A percentile compares a stretch with the other conserved stretches of the same genome.
phyloP scores from a whole-genome alignment of 148 eudicot genomes.

The Polygonum maritimum region DNA sequence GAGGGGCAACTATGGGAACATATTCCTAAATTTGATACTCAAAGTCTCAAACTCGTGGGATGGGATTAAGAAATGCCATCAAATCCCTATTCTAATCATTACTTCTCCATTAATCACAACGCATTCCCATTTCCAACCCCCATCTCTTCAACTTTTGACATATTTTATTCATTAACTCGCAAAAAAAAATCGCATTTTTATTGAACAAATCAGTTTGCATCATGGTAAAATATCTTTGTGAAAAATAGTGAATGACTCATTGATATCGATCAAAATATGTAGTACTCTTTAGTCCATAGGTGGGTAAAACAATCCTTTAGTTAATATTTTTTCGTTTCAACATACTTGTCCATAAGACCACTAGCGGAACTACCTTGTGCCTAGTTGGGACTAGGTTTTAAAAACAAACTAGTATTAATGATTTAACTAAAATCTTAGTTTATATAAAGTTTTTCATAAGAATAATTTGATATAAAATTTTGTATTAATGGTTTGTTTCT shows the following conservation, averaged over 20 bases:
- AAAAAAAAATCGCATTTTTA: neutral
- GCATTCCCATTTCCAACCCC: neutral
- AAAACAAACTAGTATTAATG: too few species aligned
- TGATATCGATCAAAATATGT: too few species aligned
- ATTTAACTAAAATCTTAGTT: too few species aligned
- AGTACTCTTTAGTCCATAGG: too few species aligned
- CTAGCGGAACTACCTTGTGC: too few species aligned
- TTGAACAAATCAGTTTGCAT: neutral
- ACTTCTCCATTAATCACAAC: neutral
- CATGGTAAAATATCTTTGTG: neutral
- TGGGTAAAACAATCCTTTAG: too few species aligned
- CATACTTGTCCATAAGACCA: too few species aligned
- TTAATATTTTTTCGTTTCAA: too few species aligned
- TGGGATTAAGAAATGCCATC: neutral
- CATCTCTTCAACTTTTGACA: neutral
- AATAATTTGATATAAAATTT: too few species aligned
- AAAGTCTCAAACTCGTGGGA: neutral
- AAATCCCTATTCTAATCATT: neutral
- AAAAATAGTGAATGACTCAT: neutral
- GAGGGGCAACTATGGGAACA: neutral
- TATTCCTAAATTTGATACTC: neutral
- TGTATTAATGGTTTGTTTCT: too few species aligned
- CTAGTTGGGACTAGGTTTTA: too few species aligned
- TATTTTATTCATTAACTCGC: neutral
- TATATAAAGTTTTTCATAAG: too few species aligned